A percentile compares a stretch with the other conserved stretches of the same genome.
phyloP scores from a whole-genome alignment of 371 early-diverging fungal genomes.

The Mucor sp. region DNA sequence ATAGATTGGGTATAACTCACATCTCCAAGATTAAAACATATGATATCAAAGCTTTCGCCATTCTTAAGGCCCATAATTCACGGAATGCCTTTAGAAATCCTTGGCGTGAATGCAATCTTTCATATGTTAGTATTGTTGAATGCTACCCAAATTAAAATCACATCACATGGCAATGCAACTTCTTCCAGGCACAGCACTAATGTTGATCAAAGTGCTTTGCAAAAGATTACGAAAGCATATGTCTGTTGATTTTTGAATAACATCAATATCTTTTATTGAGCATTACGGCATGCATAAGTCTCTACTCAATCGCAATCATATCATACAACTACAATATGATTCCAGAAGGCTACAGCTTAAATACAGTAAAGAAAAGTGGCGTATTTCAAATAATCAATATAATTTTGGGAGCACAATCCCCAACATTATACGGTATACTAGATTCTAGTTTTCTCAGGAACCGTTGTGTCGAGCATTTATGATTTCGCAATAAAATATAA shows the following conservation, averaged over 20 bases:
- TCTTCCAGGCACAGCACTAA: background rate
- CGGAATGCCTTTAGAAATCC: background rate
- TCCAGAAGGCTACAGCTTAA: background rate
- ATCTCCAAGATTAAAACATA: background rate
- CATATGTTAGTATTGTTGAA: background rate
- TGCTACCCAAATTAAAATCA: background rate
- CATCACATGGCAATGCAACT: background rate
- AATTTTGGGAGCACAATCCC: background rate
- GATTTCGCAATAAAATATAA: too few relatives aligned
- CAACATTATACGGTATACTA: background rate
- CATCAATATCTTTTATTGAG: too few relatives aligned
- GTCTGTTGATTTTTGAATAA: too few relatives aligned
- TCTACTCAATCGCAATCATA: background rate
- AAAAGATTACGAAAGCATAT: background rate
- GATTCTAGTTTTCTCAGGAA: background rate
- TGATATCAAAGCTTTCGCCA: background rate
- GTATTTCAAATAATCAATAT: background rate
- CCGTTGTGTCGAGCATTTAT: background rate
- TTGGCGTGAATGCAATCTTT: background rate
- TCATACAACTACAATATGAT: background rate
- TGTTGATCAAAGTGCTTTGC: background rate
- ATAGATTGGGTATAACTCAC: background rate
- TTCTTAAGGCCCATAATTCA: background rate
- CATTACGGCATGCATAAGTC: background rate
- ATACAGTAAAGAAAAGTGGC: background rate